phyloP scores from a whole-genome alignment of 73 alveolate genomes.

The Paramecium caudatum region DNA sequence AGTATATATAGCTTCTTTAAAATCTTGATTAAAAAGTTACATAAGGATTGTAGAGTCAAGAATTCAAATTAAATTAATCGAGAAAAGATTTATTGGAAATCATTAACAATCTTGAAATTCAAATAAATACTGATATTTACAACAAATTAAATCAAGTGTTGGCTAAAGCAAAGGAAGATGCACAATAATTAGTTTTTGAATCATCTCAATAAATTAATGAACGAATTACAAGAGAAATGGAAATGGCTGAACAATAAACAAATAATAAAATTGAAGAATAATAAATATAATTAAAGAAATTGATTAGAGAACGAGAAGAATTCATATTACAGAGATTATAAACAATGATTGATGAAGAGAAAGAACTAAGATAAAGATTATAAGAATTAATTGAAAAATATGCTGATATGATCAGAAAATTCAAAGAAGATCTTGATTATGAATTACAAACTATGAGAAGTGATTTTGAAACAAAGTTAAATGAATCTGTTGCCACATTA shows the following conservation, averaged over 20 bases:
- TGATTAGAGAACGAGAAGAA: constrained; percentile 34
- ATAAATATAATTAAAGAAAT: neutral
- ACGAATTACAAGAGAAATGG: constrained; percentile 38
- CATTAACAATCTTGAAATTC: neutral
- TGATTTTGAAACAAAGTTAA: constrained; percentile 6
- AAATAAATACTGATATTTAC: neutral
- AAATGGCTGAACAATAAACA: constrained; percentile 21
- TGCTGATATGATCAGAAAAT: constrained; percentile 37
- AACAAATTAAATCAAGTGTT: neutral
- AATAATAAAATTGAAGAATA: neutral
- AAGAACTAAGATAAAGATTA: constrained; percentile 35
- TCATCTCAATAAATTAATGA: constrained; percentile 23
- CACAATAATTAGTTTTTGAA: neutral
- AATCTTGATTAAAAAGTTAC: constrained; percentile 1
- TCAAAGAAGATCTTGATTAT: constrained; percentile 18
- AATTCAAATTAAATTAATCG: neutral
- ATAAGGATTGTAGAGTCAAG: constrained; percentile 10
- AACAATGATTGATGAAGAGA: constrained; percentile 28
- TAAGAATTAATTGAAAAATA: constrained; percentile 46
- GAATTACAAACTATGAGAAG: neutral
- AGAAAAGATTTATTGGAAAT: constrained; percentile 8
- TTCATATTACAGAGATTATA: neutral
- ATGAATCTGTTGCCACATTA: neutral
- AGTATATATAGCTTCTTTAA: neutral
- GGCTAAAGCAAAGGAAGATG: constrained; percentile 14